Conservation (phyloP, 306 rosid species). For the Medicago lupulina region DNA sequence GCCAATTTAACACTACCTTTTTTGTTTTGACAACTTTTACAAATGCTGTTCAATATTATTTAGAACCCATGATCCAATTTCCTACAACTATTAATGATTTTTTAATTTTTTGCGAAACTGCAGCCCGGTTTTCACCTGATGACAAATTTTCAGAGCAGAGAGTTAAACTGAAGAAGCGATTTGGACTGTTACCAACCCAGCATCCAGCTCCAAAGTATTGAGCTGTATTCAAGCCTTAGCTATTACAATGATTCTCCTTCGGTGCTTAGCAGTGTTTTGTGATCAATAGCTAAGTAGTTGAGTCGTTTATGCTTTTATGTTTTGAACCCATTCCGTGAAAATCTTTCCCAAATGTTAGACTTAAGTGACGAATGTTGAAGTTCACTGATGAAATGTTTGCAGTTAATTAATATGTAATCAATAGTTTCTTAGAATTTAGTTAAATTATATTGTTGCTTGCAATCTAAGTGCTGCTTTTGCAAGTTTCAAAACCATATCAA, state of each 20-base stretch:
- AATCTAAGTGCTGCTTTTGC: background rate
- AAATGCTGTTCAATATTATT: too few relatives aligned
- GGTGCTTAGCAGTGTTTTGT: constrained; percentile 9
- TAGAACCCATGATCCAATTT: background rate
- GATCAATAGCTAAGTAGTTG: constrained; percentile 2
- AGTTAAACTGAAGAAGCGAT: constrained; percentile 85
- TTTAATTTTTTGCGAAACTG: constrained; percentile 38
- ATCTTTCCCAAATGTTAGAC: constrained; percentile 11
- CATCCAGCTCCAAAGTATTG: constrained; percentile 77
- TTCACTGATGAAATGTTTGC: constrained; percentile 8
- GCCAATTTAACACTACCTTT: background rate
- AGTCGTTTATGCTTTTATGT: background rate
- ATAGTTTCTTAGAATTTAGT: background rate
- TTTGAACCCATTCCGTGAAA: background rate
- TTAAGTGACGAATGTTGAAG: constrained; percentile 9
- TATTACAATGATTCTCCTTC: background rate
- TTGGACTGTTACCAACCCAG: constrained; percentile 88
- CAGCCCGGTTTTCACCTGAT: constrained; percentile 97
- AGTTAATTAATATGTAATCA: constrained; percentile 1
- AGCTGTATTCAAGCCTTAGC: constrained; percentile 12
- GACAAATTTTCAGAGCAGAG: constrained; percentile 88
- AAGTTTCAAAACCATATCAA: background rate
- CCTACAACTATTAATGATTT: background rate
- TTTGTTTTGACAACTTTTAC: too few relatives aligned
- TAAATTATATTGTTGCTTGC: background rate